These are phyloP conservation scores for Hysterium pulicare DNA, from an alignment of 2,329 filamentous ascomycete species.

Conservation along the genomic window DNA sequence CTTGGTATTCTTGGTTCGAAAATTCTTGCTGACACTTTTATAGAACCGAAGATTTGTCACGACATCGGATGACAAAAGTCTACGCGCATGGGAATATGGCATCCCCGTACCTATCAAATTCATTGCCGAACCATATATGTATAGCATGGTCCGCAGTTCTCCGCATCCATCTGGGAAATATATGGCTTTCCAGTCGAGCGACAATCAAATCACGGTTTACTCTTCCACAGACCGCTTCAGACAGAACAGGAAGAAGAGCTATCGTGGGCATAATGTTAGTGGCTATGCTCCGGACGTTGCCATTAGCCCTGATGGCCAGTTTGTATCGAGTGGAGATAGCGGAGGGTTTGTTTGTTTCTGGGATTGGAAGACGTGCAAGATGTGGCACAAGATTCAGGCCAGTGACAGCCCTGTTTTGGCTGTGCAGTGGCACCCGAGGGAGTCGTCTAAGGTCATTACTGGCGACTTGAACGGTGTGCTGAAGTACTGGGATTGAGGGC, in stretches of 20 bases:
- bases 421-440: conserved; percentile 94
- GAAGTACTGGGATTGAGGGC: conserved; percentile 81
- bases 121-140: conserved; percentile 97
- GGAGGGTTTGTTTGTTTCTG: conserved; percentile 92
- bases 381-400: conserved; percentile 94
- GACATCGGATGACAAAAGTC: conserved; percentile 93
- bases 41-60: conserved; percentile 88
- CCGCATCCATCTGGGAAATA: conserved; percentile 89
- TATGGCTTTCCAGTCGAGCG: conserved; percentile 86
- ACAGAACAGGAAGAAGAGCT: conserved; percentile 95
- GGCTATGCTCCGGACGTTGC: conserved; percentile 89
- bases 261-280: conserved; percentile 92
- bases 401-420: conserved; percentile 80
- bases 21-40: conserved; percentile 7
- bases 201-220: conserved; percentile 97
- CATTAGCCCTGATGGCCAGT: conserved; percentile 87
- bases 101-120: conserved; percentile 99
- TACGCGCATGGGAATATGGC: conserved; percentile 97
- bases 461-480: conserved; percentile 86
- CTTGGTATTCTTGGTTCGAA: background rate
- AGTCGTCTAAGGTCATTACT: conserved; percentile 89
- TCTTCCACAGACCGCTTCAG: conserved; percentile 92
- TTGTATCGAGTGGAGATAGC: conserved; percentile 81
- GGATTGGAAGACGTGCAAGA: conserved; percentile 99
- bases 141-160: conserved; percentile 82